phyloP scores from a whole-genome alignment of 2,329 filamentous ascomycete genomes.

The Chaetomiaceae sp. region DNA sequence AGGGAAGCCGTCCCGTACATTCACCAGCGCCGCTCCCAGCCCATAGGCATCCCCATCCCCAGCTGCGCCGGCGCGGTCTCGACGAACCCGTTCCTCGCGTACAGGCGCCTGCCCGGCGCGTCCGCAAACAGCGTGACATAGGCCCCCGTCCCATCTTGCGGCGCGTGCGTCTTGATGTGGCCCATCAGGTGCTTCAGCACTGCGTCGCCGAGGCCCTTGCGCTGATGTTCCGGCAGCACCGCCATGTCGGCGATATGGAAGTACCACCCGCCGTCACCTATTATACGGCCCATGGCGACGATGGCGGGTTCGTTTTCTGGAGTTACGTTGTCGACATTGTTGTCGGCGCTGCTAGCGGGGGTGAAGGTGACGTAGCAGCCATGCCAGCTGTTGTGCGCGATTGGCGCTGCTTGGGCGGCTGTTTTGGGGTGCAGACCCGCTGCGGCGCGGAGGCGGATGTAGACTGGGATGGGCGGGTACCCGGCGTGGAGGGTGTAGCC shows the following conservation, averaged over 20 bases:
- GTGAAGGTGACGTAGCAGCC: constrained; percentile 37
- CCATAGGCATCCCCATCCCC: constrained; percentile 33
- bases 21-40: constrained; percentile 9
- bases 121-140: constrained; percentile 47
- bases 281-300: constrained; percentile 48
- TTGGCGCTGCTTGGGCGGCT: constrained; percentile 34
- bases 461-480: constrained; percentile 34
- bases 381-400: constrained; percentile 39
- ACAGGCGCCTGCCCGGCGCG: constrained; percentile 40
- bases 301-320: background rate
- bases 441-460: constrained; percentile 36
- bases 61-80: constrained; percentile 35
- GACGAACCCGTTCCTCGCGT: constrained; percentile 43
- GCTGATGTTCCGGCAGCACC: constrained; percentile 45
- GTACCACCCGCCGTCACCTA: constrained; percentile 50
- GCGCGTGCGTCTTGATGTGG: constrained; percentile 38
- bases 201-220: constrained; percentile 42
- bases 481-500: constrained; percentile 36
- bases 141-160: constrained; percentile 30
- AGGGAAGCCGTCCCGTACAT: no score
- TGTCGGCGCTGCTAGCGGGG: background rate
- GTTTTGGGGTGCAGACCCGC: constrained; percentile 37
- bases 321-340: background rate
- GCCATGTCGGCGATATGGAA: constrained; percentile 49
- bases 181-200: constrained; percentile 41